Base-by-base conservation (phyloP, 2,329 filamentous ascomycete species). In the Fusarium liriodendri region DNA sequence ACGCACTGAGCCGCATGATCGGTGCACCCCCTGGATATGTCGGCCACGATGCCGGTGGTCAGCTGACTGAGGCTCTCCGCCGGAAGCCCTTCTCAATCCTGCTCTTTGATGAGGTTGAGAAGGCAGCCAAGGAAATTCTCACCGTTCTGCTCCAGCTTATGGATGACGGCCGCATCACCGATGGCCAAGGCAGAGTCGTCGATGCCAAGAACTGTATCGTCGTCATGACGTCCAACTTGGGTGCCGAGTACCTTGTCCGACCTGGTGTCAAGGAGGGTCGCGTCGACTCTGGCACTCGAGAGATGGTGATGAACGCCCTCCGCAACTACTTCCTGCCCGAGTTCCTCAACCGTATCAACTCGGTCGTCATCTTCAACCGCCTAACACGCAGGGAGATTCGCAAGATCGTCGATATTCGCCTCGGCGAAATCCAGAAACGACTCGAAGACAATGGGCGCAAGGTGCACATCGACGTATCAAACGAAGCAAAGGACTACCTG, bases 151-250 rank as follows among this genome's bases (percentile, higher is more conserved):
- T 99, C n/a, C 97, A 99, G 84, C 94, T 99, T 80, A 98, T 99
- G 95, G 97, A 99, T 79, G 97, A 99, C 80, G 97, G 97, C 33
- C 95, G 97, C 79, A 98, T 99, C 83, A 99, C 97, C 16, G 97
- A 99, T 80, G 97, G 97, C 57, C 97, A 98, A 89, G 97, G 97
- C 81, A 92, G 97, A 82, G 89, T 98, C 59, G 92, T 99, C 64
- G 97, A 99, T 79, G 97, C 96, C 70, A 95, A 93, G 85, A 99
- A 99, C 88, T 98, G 96, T 82, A 98, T 99, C 77, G 96, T 99
- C 50, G 97, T 99, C 84, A 97, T 99, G 95, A 99, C 97, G 0
- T 98, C 95, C 79, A 99, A 99, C 86, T 84, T 99, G 71, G 97
- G 97, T 75, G 97, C 97, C 35, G 97, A 98, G 82, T 97, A 92